Percentiles rank a stretch among this genome's conserved stretches.
These are phyloP conservation scores for Tuber indicum DNA, from an alignment of 495 filamentous ascomycete species.

Conservation along the genomic window DNA sequence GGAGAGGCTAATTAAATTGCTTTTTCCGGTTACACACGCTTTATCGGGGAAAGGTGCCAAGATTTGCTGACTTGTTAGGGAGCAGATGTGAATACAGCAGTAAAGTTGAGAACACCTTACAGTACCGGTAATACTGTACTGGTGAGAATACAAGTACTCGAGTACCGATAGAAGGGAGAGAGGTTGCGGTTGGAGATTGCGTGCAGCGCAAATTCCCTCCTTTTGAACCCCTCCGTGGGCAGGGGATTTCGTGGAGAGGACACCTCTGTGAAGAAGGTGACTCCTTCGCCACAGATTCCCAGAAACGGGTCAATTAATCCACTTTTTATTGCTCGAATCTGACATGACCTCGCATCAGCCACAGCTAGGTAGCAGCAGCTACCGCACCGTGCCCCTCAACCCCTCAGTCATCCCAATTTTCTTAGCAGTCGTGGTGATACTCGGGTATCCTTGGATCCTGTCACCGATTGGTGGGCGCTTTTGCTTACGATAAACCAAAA, in stretches of 20 bases:
- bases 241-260: background rate
- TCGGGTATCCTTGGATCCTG: background rate
- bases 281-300: background rate
- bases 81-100: background rate
- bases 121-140: too few species aligned
- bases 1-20: constrained; percentile 35
- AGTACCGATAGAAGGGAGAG: background rate
- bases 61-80: constrained; percentile 24
- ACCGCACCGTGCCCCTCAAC: background rate
- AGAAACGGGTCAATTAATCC: background rate
- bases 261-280: background rate
- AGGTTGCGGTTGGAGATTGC: background rate
- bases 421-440: background rate
- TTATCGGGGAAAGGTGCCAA: constrained; percentile 25
- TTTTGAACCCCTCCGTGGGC: background rate
- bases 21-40: constrained; percentile 32
- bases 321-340: background rate
- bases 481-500: background rate
- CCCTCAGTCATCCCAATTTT: background rate
- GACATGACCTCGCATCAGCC: background rate
- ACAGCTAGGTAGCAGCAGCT: background rate
- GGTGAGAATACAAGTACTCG: too few species aligned
- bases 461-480: background rate
- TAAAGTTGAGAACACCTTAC: background rate
- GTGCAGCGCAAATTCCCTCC: background rate